phyloP scores from a whole-genome alignment of 352 stramenopile species.

The Pythium guiyangense region DNA sequence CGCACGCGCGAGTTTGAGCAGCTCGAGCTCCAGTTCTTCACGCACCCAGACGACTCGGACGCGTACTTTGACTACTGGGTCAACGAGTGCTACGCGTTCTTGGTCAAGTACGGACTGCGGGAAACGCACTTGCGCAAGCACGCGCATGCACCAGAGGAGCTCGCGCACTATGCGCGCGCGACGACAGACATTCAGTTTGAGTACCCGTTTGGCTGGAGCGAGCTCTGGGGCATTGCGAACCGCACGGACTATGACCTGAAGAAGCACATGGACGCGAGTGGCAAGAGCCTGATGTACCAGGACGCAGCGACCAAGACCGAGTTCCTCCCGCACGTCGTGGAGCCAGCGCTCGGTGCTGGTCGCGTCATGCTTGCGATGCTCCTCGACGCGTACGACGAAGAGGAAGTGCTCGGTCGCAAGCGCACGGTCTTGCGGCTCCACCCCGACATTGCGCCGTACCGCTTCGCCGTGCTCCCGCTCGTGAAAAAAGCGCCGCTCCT shows the following conservation, averaged over 20 bases:
- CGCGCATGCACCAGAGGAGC: slow-evolving; percentile 88
- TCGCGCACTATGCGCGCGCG: slow-evolving; percentile 96
- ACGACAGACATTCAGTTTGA: slow-evolving; percentile 98
- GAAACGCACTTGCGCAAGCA: slow-evolving; percentile 89
- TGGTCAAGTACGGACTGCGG: slow-evolving; percentile 88
- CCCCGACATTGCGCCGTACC: slow-evolving; percentile 92
- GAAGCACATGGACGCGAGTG: slow-evolving; percentile 92
- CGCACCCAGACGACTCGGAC: slow-evolving; percentile 63
- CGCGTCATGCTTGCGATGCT: slow-evolving; percentile 93
- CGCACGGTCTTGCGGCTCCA: slow-evolving; percentile 90
- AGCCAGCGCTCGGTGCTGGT: slow-evolving; percentile 88
- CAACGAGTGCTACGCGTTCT: slow-evolving; percentile 85
- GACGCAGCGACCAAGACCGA: slow-evolving; percentile 67
- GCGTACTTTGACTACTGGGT: slow-evolving; percentile 91
- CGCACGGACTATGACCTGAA: slow-evolving; percentile 95
- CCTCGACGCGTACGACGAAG: slow-evolving; percentile 93
- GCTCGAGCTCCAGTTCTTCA: slow-evolving; percentile 92
- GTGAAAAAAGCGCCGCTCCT: slow-evolving; percentile 94
- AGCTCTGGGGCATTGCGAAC: slow-evolving; percentile 96
- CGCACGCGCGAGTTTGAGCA: slow-evolving; percentile 98
- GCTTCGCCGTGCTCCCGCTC: slow-evolving; percentile 91
- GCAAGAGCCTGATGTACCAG: slow-evolving; percentile 85
- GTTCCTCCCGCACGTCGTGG: slow-evolving; percentile 95
- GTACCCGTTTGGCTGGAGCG: slow-evolving; percentile 96
- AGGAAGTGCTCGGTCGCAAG: slow-evolving; percentile 85